Evolutionary conservation across 345 rosid genomes (phyloP), one percentile per base, ranked within the genome.

Genomic region (Pistacia vera): DNA sequence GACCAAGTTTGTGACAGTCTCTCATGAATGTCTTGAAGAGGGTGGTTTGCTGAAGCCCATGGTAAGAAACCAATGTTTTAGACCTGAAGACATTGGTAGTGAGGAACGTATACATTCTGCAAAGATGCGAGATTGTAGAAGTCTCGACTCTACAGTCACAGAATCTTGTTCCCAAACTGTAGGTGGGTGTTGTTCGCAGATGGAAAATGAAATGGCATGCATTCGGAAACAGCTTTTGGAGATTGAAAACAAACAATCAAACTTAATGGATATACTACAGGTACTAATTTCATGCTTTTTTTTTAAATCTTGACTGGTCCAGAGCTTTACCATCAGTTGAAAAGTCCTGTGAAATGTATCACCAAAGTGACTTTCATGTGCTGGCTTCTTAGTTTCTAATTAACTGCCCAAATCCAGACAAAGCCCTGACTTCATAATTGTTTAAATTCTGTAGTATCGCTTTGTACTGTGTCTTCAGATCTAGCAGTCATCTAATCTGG

Each of bases 131-230:
- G 88, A 91, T 78, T 81, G 91, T 71, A 81, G 83, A 73, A 93
- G 98, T 78, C 86, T 87, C 61, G 93, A 93, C 68, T 91, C 98
- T 8, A 83, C 91, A n/a, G 85, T 90, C 75, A 91, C 92, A 55
- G 93, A 87, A 44, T 81, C 88, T 66, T 85, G 87, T 79, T 82
- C 82, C 66, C 94, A 85, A 78, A 79, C 79, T 25, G 62, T 54
- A 51, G 84, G 61, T 66, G 87, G 88, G 58, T 93, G 90, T 72
- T 95, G 90, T 80, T 85, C 87, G 58, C 91, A 88, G 80, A 77
- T 85, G 54, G 83, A 81, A 56, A 81, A 76, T 80, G 95, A 93
- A 83, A 89, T 95, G 91, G 82, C 80, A 84, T 86, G 75, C 85
- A 86, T 95, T 25, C 90, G 86, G 77, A 87, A 89, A 80, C 95